Conservation (phyloP, 2,329 filamentous ascomycete genomes). For the Colletotrichum coccodes region DNA sequence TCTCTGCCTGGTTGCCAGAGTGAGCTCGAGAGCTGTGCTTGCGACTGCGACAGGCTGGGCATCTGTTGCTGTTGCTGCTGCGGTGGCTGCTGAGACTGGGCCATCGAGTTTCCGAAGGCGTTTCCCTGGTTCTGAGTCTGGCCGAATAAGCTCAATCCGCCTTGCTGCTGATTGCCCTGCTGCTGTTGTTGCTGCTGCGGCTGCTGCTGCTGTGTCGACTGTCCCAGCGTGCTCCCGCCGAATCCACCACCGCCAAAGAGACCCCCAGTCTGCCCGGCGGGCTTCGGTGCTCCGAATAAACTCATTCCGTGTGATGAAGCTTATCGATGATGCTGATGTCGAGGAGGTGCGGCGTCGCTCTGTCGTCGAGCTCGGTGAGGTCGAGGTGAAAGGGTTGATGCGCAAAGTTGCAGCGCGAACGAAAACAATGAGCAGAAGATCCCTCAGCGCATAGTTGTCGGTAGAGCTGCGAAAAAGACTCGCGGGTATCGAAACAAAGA, state of each 20-base stretch:
- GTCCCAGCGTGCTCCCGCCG: constrained; percentile 39
- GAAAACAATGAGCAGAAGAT: constrained; percentile 13
- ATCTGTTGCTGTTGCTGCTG: constrained; percentile 55
- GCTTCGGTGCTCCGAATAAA: constrained; percentile 53
- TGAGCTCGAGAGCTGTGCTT: constrained; percentile 59
- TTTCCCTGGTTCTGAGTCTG: constrained; percentile 42
- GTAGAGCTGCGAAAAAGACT: not conserved
- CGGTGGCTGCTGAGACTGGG: constrained; percentile 46
- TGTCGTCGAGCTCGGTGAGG: not conserved
- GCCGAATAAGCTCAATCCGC: constrained; percentile 50
- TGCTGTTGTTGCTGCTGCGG: constrained; percentile 49
- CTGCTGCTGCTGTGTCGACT: constrained; percentile 46
- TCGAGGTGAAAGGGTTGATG: not conserved
- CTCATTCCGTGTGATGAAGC: constrained; percentile 42
- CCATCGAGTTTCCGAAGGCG: constrained; percentile 45
- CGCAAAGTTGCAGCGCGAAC: constrained; percentile 15
- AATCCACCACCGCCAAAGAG: constrained; percentile 44
- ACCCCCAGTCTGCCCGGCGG: constrained; percentile 38
- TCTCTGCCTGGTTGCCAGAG: constrained; percentile 64
- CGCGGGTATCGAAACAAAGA: constrained; percentile 20
- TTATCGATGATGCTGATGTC: not conserved
- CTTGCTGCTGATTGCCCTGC: constrained; percentile 42
- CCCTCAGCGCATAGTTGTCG: constrained; percentile 21
- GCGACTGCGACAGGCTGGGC: constrained; percentile 54
- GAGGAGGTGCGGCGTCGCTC: not conserved